Percentiles rank a stretch among this genome's conserved stretches.
These are phyloP conservation scores for Pseudopithomyces chartarum DNA, from an alignment of 2,329 filamentous ascomycete genomes.

Conservation along the genomic window DNA sequence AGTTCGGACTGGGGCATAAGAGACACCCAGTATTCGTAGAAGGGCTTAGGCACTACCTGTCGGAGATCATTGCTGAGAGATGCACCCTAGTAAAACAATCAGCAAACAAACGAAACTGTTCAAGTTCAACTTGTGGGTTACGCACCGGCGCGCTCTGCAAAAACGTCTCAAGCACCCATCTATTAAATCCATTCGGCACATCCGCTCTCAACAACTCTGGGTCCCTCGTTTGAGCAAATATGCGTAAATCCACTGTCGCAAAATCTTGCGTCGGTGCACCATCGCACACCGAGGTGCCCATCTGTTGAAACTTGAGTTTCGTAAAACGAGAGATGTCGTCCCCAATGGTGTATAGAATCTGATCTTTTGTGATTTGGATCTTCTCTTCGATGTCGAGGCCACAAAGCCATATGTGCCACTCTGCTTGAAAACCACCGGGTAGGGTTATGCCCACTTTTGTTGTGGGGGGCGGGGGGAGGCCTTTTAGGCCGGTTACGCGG, in stretches of 20 bases:
- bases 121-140: too few relatives aligned
- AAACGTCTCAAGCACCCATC: slow-evolving; percentile 34
- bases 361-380: slow-evolving; percentile 26
- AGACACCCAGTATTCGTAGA: slow-evolving; percentile 34
- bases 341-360: slow-evolving; percentile 30
- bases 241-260: slow-evolving; percentile 45
- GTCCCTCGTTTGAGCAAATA: slow-evolving; percentile 30
- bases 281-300: slow-evolving; percentile 32
- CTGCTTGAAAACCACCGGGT: slow-evolving; percentile 34
- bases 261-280: slow-evolving; percentile 29
- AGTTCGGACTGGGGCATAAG: slow-evolving; percentile 30
- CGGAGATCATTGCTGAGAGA: slow-evolving; percentile 35
- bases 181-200: slow-evolving; percentile 31
- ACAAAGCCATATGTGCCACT: slow-evolving; percentile 31
- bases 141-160: slow-evolving; percentile 46
- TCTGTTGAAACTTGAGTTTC: slow-evolving; percentile 35
- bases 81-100: slow-evolving; percentile 22
- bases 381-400: slow-evolving; percentile 37
- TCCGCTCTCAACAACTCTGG: slow-evolving; percentile 27
- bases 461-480: slow-evolving; percentile 17
- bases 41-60: slow-evolving; percentile 26
- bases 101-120: background rate
- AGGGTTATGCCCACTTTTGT: slow-evolving; percentile 13
- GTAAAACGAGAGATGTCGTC: slow-evolving; percentile 25
- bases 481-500: slow-evolving; percentile 42